Conservation (phyloP, 202 grass and related monocot species). For the Bolboschoenoplectus hybrid region DNA sequence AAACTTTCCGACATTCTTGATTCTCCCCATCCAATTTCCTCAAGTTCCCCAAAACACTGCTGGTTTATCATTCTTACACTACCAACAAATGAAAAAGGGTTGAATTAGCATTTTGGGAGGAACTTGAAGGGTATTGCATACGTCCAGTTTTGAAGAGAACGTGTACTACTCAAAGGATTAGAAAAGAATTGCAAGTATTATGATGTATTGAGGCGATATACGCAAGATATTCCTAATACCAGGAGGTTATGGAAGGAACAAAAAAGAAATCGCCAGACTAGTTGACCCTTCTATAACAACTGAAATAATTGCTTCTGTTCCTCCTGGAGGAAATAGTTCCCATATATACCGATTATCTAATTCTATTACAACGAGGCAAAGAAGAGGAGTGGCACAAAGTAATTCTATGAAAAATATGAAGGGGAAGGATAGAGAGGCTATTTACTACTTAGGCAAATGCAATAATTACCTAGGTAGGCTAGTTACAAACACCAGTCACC, state of each 20-base stretch:
- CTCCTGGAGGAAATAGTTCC: not conserved
- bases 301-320: not conserved
- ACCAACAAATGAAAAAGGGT: not conserved
- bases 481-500: not conserved
- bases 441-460: not conserved
- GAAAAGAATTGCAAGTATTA: too few species aligned
- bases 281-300: not conserved
- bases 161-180: not conserved
- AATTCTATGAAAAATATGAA: not conserved
- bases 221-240: not conserved
- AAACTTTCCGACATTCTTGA: not conserved
- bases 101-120: not conserved
- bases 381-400: not conserved
- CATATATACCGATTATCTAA: conserved; percentile 4
- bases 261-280: not conserved
- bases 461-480: not conserved
- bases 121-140: not conserved
- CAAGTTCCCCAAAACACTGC: conserved; percentile 8
- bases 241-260: not conserved
- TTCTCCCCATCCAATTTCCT: not conserved
- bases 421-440: not conserved
- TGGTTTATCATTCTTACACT: not conserved
- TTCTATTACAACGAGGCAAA: not conserved
- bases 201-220: not conserved
- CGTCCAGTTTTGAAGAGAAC: not conserved